phyloP scores from a whole-genome alignment of 1,139 yeast species.

The Geotrichum phurueaensis region DNA sequence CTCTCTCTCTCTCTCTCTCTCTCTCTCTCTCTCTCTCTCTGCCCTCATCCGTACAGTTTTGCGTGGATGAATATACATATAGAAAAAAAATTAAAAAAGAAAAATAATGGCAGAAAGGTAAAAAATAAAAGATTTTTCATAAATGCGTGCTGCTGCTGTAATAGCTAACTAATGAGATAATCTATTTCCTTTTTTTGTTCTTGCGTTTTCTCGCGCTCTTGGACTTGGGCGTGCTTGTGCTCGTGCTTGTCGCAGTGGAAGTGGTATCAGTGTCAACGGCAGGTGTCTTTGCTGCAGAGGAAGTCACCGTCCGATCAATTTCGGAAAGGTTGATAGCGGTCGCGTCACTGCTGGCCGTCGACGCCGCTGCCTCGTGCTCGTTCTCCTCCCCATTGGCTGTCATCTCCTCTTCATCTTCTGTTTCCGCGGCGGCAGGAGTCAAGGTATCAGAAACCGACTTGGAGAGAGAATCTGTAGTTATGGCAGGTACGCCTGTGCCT shows the following conservation, averaged over 20 bases:
- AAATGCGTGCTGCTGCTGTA: neutral
- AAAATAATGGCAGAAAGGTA: neutral
- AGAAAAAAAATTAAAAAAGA: neutral
- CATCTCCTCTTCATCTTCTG: neutral
- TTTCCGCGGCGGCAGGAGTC: neutral
- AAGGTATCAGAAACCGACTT: neutral
- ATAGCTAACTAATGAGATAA: neutral
- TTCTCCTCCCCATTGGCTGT: neutral
- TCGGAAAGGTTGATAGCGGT: neutral
- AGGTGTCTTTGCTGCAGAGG: neutral
- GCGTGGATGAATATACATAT: no score
- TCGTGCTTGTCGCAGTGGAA: neutral
- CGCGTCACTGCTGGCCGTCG: neutral
- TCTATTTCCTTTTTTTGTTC: neutral
- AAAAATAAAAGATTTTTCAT: neutral
- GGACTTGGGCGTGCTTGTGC: neutral
- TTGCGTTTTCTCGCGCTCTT: neutral
- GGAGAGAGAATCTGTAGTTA: neutral
- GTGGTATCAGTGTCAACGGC: neutral
- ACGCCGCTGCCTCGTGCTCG: neutral
- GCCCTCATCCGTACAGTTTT: no score
- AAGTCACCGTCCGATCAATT: neutral
- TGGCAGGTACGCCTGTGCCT: neutral
- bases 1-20: no score
- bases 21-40: no score